These are phyloP conservation scores for Phytopythium aichiense DNA, from an alignment of 352 stramenopile genomes.

Conservation along the genomic window DNA sequence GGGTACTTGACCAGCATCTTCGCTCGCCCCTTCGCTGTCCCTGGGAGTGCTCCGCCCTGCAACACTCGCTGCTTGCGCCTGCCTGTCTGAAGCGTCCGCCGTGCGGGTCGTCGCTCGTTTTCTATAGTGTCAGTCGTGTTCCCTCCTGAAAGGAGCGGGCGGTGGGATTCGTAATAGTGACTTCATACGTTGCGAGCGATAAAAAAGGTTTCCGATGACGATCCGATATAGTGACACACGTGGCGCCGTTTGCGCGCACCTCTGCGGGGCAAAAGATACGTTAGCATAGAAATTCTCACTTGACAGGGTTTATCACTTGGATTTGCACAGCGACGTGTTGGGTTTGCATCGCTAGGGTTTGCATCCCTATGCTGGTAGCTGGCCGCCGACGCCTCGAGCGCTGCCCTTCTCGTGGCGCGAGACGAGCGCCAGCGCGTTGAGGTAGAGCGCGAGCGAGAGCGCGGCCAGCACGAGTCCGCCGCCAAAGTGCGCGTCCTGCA, in stretches of 20 bases:
- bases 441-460: slow-evolving; percentile 1
- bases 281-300: not conserved
- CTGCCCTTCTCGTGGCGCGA: slow-evolving; percentile 5
- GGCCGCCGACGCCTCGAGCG: not conserved
- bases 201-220: not conserved
- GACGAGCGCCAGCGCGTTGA: slow-evolving; percentile 7
- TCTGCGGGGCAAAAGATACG: not conserved
- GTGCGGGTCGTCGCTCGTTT: not conserved
- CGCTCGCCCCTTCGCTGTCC: not conserved
- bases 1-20: slow-evolving; percentile 82
- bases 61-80: not conserved
- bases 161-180: not conserved
- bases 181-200: not conserved
- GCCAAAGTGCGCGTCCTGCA: slow-evolving; percentile 3
- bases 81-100: not conserved
- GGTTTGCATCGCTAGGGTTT: not conserved
- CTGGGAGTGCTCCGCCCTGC: not conserved
- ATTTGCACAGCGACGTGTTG: no score
- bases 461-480: not conserved
- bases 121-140: not conserved
- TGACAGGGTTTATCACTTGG: no score
- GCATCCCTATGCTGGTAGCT: not conserved
- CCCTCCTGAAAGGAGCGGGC: not conserved
- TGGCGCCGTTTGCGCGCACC: not conserved
- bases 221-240: slow-evolving; percentile 6